Base-by-base conservation (phyloP, 441 rosid genomes). In the Jatropha multifida region DNA sequence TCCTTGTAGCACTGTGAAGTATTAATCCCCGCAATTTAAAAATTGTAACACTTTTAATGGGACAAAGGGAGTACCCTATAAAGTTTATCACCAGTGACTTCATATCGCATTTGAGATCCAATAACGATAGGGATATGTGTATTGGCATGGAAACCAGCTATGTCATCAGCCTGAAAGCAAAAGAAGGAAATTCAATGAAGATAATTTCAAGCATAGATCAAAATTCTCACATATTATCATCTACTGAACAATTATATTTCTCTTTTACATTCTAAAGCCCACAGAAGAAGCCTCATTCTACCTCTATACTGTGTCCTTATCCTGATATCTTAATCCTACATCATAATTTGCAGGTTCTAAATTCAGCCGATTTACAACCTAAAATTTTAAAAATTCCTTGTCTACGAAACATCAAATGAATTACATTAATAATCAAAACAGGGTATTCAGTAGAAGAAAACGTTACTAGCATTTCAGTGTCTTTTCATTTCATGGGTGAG, bases 41-140 rank as follows among this genome's bases (percentile, higher is more conserved):
- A 23, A 23, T 23, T 23, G 23, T 23, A 23, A 23, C 23, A 32
- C 32, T 32, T 32, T 32, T 32, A 32, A 32, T 32, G 32, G 32
- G 32, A 32, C 32, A 77, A 18, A 76, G 38, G 40, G 27, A 51
- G 40, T 82, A 93, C 99, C 98, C 89, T 91, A 79, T 96, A 91
- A 40, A 93, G 85, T 48, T 92, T 85, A 79, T 96, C 97, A 27
- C 97, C 97, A 40, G 94, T 96, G 83, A 92, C 74, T 84, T 96
- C 99, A 52, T 93, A 93, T 2, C 98, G 93, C 82, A 88, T 88
- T 77, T 96, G 98, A 42, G 99, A 79, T 78, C 99, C 99, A 73
- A 91, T 76, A 12, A 96, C 97, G 69, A 93, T 27, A 67, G 99
- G 97, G 74, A 96, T 96, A 78, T 92, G 97, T 7, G 97, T 96